Conservation (phyloP, 768 basidiomycete genomes). For the Obba rivulosa region DNA sequence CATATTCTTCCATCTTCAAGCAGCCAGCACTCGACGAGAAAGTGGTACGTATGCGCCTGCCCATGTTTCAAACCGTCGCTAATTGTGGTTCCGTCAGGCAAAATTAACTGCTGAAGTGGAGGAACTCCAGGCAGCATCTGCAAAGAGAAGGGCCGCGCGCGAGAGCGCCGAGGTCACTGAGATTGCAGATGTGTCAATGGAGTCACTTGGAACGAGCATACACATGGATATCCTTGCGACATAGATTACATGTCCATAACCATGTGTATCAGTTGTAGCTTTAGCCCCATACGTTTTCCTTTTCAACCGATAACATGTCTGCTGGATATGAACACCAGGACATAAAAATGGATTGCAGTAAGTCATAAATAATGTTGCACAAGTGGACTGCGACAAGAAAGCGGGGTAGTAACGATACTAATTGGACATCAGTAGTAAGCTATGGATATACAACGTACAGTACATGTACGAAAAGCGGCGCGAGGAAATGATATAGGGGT, state of each 20-base stretch:
- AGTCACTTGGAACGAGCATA: background rate
- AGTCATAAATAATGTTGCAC: too few relatives aligned
- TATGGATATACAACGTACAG: too few relatives aligned
- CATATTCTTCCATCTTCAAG: conserved; percentile 62
- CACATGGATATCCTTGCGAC: background rate
- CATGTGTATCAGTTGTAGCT: too few relatives aligned
- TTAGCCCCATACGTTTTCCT: too few relatives aligned
- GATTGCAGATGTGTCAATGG: conserved; percentile 14
- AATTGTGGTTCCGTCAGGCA: conserved; percentile 30
- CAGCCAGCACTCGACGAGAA: conserved; percentile 52
- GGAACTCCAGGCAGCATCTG: conserved; percentile 43
- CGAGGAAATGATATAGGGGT: too few relatives aligned
- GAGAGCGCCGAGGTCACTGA: conserved; percentile 13
- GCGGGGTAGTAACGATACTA: too few relatives aligned
- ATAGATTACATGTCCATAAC: background rate
- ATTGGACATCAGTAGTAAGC: too few relatives aligned
- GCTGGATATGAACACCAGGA: too few relatives aligned
- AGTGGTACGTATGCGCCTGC: conserved; percentile 33
- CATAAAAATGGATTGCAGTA: too few relatives aligned
- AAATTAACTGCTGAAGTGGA: conserved; percentile 58
- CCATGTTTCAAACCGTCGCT: background rate
- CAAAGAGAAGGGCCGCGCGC: conserved; percentile 34
- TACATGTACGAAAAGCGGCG: too few relatives aligned
- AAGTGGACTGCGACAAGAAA: too few relatives aligned
- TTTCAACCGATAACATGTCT: too few relatives aligned